phyloP scores from a whole-genome alignment of 305 asterid genomes.

The Stenogyne calaminthoides region DNA sequence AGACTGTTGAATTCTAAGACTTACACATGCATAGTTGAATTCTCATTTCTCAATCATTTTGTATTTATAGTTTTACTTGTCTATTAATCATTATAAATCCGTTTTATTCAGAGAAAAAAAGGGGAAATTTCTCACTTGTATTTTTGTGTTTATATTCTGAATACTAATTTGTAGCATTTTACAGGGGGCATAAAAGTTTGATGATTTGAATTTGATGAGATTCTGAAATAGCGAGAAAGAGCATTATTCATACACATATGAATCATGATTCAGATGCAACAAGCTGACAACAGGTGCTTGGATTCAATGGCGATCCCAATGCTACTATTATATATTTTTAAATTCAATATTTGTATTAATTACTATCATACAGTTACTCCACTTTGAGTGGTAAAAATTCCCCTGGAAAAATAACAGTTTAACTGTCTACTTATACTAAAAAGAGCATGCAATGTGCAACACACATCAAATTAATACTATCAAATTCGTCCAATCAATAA shows the following conservation, averaged over 20 bases:
- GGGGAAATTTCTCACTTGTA: too few species aligned
- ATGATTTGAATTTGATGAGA: neutral
- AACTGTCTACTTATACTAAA: too few species aligned
- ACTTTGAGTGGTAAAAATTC: neutral
- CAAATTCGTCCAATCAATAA: too few species aligned
- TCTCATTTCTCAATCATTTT: too few species aligned
- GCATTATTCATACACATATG: too few species aligned
- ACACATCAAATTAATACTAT: too few species aligned
- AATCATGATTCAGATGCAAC: conserved; percentile 20
- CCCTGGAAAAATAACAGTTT: neutral
- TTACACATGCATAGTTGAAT: conserved; percentile 14
- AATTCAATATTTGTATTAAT: neutral
- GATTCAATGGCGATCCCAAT: conserved; percentile 36
- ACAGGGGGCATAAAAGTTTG: neutral
- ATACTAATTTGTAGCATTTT: too few species aligned
- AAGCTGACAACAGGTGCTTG: conserved; percentile 28
- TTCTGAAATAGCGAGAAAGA: neutral
- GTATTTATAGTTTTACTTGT: too few species aligned
- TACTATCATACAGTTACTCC: too few species aligned
- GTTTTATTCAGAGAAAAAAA: too few species aligned
- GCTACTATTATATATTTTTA: neutral
- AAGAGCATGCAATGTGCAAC: too few species aligned
- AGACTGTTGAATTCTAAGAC: conserved; percentile 17
- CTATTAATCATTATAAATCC: too few species aligned
- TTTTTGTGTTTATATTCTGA: neutral